Evolutionary conservation across 1,139 yeast species (phyloP).

Genomic region (Hyphopichia buzzinii): DNA sequence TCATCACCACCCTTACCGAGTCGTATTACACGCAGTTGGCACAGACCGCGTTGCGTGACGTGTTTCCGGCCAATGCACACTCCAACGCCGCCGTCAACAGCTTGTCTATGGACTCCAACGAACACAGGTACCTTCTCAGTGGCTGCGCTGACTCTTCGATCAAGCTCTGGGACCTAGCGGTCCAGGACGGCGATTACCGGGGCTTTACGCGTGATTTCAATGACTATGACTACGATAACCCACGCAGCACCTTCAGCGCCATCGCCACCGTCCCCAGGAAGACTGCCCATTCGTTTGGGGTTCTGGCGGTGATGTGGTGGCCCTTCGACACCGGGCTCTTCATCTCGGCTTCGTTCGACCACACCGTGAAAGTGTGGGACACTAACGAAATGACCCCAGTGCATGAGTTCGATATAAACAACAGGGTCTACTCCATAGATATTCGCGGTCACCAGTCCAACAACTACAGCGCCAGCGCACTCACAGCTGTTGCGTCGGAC

Average conservation of each 20-base stretch:
- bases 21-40: constrained; percentile 32
- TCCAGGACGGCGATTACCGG: constrained; percentile 13
- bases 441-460: constrained; percentile 28
- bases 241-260: constrained; percentile 18
- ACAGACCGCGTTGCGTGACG: constrained; percentile 22
- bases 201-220: constrained; percentile 10
- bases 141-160: constrained; percentile 80
- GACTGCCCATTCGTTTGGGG: constrained; percentile 66
- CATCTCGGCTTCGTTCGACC: constrained; percentile 78
- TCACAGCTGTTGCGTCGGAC: constrained; percentile 71
- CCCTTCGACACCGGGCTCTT: constrained; percentile 86
- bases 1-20: constrained; percentile 40
- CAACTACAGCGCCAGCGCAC: constrained; percentile 39
- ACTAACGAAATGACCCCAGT: constrained; percentile 62
- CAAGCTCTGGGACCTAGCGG: constrained; percentile 55
- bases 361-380: constrained; percentile 79
- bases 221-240: constrained; percentile 26
- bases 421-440: constrained; percentile 55
- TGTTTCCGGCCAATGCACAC: constrained; percentile 41
- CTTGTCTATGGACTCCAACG: constrained; percentile 57
- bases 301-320: constrained; percentile 84
- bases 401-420: constrained; percentile 57
- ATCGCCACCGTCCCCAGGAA: constrained; percentile 51
- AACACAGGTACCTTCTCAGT: constrained; percentile 53
- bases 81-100: constrained; percentile 57